Percentiles rank a stretch among this genome's conserved stretches.
These are phyloP conservation scores for Lentinula guzmanii DNA, from an alignment of 768 basidiomycete species.

Conservation along the genomic window DNA sequence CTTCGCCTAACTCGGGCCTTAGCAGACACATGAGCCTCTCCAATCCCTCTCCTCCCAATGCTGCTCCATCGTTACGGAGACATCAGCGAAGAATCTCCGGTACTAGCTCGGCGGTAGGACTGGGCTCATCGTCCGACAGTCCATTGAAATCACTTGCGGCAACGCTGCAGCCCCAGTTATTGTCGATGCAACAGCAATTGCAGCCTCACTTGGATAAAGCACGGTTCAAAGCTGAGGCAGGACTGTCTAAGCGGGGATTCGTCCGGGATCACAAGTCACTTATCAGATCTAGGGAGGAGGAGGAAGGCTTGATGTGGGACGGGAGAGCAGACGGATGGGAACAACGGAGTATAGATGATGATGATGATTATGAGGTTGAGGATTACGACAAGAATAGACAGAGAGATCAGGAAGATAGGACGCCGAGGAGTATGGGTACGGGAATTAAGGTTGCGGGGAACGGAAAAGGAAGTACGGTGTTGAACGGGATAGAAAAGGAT, in stretches of 20 bases:
- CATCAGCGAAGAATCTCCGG: neutral
- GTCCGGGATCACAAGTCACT: conserved; percentile 27
- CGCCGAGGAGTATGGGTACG: conserved; percentile 8
- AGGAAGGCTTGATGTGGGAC: conserved; percentile 22
- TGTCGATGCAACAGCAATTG: conserved; percentile 13
- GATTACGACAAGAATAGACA: conserved; percentile 1
- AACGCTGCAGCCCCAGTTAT: conserved; percentile 26
- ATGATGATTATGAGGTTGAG: conserved; percentile 15
- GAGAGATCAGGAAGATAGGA: conserved; percentile 1
- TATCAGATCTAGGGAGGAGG: conserved; percentile 27
- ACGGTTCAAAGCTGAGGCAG: conserved; percentile 68
- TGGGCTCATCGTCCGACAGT: neutral
- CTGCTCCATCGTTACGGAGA: neutral
- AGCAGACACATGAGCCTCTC: neutral
- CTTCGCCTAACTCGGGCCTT: neutral
- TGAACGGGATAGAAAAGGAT: conserved; percentile 32
- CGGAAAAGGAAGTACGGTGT: neutral
- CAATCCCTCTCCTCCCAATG: conserved; percentile 3
- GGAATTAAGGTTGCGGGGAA: conserved; percentile 5
- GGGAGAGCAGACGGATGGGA: conserved; percentile 19
- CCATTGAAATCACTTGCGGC: conserved; percentile 6
- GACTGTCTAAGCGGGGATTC: conserved; percentile 54
- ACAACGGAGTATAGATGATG: conserved; percentile 7
- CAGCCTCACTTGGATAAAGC: conserved; percentile 58
- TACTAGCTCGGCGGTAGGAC: neutral